Evolutionary conservation across 306 rosid genomes (phyloP), one percentile per base, ranked within the genome.

Genomic region (Pterocarpus santalinus): DNA sequence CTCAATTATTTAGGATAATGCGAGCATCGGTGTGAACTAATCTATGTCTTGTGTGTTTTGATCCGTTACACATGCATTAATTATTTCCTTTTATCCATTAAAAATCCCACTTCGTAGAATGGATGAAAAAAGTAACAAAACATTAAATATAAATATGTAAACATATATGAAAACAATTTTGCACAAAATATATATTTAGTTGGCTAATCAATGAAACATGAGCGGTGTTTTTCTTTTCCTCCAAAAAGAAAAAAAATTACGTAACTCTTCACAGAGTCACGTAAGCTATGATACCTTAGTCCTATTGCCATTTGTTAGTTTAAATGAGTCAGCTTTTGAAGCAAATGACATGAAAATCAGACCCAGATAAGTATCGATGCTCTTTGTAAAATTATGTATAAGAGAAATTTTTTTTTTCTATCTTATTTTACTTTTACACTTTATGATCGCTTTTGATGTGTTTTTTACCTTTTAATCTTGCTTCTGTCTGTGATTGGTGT

Each of bases 401-500:
- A 46, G 71, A 51, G 4, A 7, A 11, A 0, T 22, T 22, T 22
- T 22, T 0, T 57, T 36, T 47, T 10, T 13, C 5, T 10, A 11
- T 41, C 11, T 52, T 9, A 9, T 15, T 56, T 65, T 13, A 3
- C 38, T 8, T 8, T 46, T 12, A 16, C 39, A 46, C 35, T 47
- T 33, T 65, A 8, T 53, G 8, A 15, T 30, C 28, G 47, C 6
- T 46, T 55, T 16, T 39, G 2, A 22, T 1, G 1, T 6, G 2
- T 28, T 10, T 16, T 36, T 32, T 30, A 2, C 36, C 3, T 51
- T 39, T 22, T 36, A 69, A 43, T 78, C 28, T 49, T 74, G 49
- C 22, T 38, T 80, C 43, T 77, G 17, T 46, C 6, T 75, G 30
- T 33, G 75, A 17, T 49, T 63, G 80, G 7, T 88, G 69, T 34